phyloP scores from a whole-genome alignment of 2,329 filamentous ascomycete genomes.

The Fusarium brachygibbosum region DNA sequence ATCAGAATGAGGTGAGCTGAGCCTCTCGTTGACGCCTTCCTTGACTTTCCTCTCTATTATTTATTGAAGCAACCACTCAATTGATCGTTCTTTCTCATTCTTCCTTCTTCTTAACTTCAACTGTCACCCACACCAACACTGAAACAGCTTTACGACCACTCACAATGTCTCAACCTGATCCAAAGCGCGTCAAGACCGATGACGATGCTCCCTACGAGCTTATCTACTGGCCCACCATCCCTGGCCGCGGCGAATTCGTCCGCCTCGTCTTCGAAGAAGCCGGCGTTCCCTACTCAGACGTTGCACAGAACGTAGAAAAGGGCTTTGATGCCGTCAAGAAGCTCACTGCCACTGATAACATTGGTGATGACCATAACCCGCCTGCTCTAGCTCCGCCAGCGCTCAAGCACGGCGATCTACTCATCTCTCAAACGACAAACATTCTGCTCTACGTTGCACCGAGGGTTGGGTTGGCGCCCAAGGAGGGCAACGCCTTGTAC shows the following conservation, averaged over 20 bases:
- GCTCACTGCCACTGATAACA: slow-evolving; percentile 60
- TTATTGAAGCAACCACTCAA: neutral
- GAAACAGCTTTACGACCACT: neutral
- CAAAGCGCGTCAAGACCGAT: slow-evolving; percentile 52
- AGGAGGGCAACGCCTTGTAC: slow-evolving; percentile 61
- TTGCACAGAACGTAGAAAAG: slow-evolving; percentile 55
- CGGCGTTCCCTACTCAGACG: slow-evolving; percentile 74
- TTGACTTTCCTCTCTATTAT: neutral
- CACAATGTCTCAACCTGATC: slow-evolving; percentile 42
- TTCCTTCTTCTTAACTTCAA: neutral
- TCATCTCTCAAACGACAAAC: slow-evolving; percentile 78
- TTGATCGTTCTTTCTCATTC: accelerated
- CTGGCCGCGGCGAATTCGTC: slow-evolving; percentile 81
- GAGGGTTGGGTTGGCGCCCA: slow-evolving; percentile 67
- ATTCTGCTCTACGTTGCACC: slow-evolving; percentile 79
- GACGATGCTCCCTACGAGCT: slow-evolving; percentile 70
- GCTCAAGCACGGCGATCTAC: slow-evolving; percentile 71
- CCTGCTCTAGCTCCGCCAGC: slow-evolving; percentile 76
- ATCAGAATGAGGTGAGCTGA: slow-evolving; percentile 18
- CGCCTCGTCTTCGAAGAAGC: slow-evolving; percentile 80
- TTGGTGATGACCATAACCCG: slow-evolving; percentile 69
- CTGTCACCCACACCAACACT: neutral
- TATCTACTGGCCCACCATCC: slow-evolving; percentile 78
- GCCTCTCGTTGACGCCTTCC: slow-evolving; percentile 7
- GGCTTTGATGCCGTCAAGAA: slow-evolving; percentile 65